Conservation (phyloP, 345 rosid genomes). For the Salix viminalis region DNA sequence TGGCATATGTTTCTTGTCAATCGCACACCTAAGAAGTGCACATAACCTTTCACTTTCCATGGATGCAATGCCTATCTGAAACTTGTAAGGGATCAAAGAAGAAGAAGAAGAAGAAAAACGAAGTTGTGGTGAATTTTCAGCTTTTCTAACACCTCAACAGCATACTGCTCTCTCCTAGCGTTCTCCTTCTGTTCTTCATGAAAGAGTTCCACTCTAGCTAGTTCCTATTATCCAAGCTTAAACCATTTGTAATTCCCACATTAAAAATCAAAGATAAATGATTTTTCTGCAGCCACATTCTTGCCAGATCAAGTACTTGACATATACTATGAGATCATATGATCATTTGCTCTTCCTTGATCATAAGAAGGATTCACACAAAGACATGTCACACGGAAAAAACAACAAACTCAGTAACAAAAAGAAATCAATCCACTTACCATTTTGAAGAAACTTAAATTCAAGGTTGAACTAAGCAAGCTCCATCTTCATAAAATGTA, state of each 20-base stretch:
- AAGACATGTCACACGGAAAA: not conserved
- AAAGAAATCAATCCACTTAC: not conserved
- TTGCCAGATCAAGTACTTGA: not conserved
- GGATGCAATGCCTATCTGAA: not conserved
- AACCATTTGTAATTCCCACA: not conserved
- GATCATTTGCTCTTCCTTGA: not conserved
- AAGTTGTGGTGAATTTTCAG: not conserved
- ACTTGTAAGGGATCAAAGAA: not conserved
- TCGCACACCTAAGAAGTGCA: not conserved
- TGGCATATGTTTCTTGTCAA: not conserved
- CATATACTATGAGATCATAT: not conserved
- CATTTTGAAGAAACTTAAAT: slow-evolving; percentile 9
- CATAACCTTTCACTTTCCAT: not conserved
- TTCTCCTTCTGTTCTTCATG: not conserved
- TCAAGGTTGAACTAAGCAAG: slow-evolving; percentile 7
- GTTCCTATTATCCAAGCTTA: not conserved
- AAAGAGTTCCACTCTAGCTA: no score
- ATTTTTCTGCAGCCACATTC: not conserved
- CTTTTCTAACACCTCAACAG: not conserved
- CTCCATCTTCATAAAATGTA: not conserved
- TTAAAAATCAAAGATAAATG: not conserved
- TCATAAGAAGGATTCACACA: not conserved
- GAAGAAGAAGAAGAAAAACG: not conserved
- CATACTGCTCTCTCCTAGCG: not conserved
- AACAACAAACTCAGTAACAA: not conserved